These are phyloP conservation scores for Arthrobotrys megalospora DNA, from an alignment of 2,329 filamentous ascomycete species.

Conservation along the genomic window DNA sequence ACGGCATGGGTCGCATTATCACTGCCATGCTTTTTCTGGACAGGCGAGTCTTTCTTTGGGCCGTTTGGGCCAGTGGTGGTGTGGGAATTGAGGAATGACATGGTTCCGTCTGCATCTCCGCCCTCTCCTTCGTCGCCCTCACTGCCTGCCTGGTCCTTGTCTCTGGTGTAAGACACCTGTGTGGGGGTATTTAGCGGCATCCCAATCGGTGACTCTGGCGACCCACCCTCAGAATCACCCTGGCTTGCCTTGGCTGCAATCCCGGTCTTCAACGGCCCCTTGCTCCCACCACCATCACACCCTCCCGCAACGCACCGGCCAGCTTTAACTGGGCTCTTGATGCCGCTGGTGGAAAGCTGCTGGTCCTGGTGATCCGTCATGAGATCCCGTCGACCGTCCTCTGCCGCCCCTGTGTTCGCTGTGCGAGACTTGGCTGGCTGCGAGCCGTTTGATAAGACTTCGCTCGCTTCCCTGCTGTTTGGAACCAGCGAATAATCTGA, in stretches of 20 bases:
- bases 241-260: constrained; percentile 40
- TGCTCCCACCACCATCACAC: constrained; percentile 41
- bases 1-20: constrained; percentile 51
- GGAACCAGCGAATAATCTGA: constrained; percentile 28
- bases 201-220: constrained; percentile 50
- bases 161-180: constrained; percentile 41
- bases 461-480: constrained; percentile 39
- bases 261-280: constrained; percentile 40
- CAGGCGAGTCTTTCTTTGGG: constrained; percentile 34
- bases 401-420: constrained; percentile 33
- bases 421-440: constrained; percentile 1
- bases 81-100: constrained; percentile 44
- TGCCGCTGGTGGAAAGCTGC: constrained; percentile 3
- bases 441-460: constrained; percentile 21
- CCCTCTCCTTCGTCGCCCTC: constrained; percentile 46
- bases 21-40: constrained; percentile 46
- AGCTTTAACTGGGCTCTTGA: not conserved
- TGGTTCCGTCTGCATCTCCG: constrained; percentile 29
- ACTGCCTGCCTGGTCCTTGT: constrained; percentile 42
- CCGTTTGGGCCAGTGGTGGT: constrained; percentile 23
- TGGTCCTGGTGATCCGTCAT: constrained; percentile 33
- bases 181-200: constrained; percentile 55
- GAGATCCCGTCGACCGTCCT: constrained; percentile 9
- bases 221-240: constrained; percentile 41
- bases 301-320: constrained; percentile 49